Base-by-base conservation (phyloP, 768 basidiomycete species). In the Coprinopsis sp. region DNA sequence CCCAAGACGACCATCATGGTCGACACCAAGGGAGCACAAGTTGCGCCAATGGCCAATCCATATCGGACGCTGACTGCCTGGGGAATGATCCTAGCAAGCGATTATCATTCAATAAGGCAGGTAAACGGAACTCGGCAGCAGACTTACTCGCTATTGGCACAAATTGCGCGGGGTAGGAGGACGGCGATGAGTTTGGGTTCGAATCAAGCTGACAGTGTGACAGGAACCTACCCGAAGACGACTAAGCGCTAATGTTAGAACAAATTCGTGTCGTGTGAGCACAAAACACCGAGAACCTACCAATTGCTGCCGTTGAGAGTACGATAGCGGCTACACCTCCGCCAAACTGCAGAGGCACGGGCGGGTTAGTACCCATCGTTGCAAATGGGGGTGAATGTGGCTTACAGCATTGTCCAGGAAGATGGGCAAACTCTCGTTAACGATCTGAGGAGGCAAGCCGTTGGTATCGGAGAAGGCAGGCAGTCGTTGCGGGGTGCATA, bases 341-440 rank as follows among this genome's bases (percentile, higher is more conserved):
- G 3, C 73, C 73, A 33, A 75, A 58, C 73, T 74, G 31, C 18
- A 37, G 7, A 30, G 11, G 27, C n/a, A n/a, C 7, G 40, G 27
- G 18, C 22, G 10, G n/a, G 27, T 10, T 14, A 21, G 4, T 14
- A n/a, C 7, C 18, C 10, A 27, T 36, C 29, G 10, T 37, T 14
- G 22, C 3, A 10, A n/a, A 14, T 13, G 31, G 21, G 3, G 14
- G 25, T 13, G 19, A 14, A 33, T 16, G 14, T 24, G 4, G 65
- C 79, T 39, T 54, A 82, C 80, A 58, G 86, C 87, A 55, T 79
- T 81, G 57, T 90, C 86, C 33, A 90, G 65, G 61, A 90, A 90
- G 37, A 91, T 88, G 24, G 87, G 87, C 47, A 91, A 75, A 65
- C 84, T 84, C 59, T 90, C 88, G 50, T 91, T 91, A 44, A 90